These are phyloP conservation scores for Oryza rufipogon DNA, from an alignment of 176 grass and related monocot genomes.

Conservation along the genomic window DNA sequence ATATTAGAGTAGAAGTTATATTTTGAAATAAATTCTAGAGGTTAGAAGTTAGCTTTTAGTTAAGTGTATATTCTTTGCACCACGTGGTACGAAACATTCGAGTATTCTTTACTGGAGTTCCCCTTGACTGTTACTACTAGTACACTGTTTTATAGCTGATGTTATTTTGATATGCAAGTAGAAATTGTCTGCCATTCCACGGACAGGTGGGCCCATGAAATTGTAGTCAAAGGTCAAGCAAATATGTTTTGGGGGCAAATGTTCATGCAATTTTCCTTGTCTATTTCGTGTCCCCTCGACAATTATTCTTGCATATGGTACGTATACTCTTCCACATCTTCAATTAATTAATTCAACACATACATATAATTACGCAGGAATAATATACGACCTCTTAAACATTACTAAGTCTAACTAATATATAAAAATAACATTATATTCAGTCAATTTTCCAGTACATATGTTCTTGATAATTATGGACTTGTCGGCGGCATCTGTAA, in stretches of 20 bases:
- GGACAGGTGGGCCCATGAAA: background rate
- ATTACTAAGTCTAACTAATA: too few relatives aligned
- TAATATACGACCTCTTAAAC: too few relatives aligned
- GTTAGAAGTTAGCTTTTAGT: too few relatives aligned
- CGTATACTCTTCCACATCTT: background rate
- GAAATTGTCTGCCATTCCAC: background rate
- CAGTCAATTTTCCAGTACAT: background rate
- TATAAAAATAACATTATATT: background rate
- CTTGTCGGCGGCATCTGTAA: too few relatives aligned
- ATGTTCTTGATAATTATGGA: background rate
- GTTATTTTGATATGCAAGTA: too few relatives aligned
- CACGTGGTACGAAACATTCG: too few relatives aligned
- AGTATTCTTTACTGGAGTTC: too few relatives aligned
- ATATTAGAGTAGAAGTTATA: too few relatives aligned
- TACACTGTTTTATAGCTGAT: too few relatives aligned
- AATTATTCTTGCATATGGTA: background rate
- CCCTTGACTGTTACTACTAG: too few relatives aligned
- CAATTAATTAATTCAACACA: background rate
- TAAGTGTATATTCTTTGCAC: too few relatives aligned
- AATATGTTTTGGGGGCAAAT: background rate
- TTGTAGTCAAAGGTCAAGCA: background rate
- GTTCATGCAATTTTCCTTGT: background rate
- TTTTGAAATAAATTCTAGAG: too few relatives aligned
- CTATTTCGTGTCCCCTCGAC: background rate
- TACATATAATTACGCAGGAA: background rate